Evolutionary conservation across 257 asterid species (phyloP).

Genomic region (Capsicum rhomboideum): DNA sequence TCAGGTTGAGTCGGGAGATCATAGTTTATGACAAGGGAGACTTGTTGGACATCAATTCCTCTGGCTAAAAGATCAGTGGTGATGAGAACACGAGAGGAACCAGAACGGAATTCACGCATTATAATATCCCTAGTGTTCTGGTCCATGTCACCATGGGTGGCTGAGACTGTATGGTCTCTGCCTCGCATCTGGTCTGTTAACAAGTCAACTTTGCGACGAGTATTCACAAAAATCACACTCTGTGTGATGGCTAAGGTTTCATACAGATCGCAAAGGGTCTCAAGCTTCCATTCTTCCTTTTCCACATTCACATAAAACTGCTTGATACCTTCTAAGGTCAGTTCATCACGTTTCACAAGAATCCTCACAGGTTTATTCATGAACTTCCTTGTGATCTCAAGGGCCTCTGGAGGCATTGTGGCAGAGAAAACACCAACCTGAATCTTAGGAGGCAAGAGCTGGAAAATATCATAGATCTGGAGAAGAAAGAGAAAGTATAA

Average conservation of each 20-base stretch:
- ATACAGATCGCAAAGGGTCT: conserved; percentile 12
- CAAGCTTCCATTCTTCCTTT: conserved; percentile 15
- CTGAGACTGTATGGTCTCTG: conserved; percentile 18
- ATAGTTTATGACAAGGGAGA: conserved; percentile 15
- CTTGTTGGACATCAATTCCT: conserved; percentile 20
- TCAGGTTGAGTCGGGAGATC: conserved; percentile 21
- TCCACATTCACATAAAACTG: conserved; percentile 9
- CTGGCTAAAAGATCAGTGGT: conserved; percentile 19
- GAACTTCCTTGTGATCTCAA: conserved; percentile 15
- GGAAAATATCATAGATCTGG: conserved; percentile 20
- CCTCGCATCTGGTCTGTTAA: conserved; percentile 12
- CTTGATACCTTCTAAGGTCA: conserved; percentile 15
- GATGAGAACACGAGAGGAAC: conserved; percentile 16
- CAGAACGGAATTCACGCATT: conserved; percentile 16
- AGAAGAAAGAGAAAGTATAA: not conserved
- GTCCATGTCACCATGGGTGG: conserved; percentile 18
- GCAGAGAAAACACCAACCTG: conserved; percentile 19
- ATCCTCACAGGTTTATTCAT: conserved; percentile 20
- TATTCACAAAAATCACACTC: conserved; percentile 19
- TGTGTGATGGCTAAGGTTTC: conserved; percentile 16
- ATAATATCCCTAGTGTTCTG: conserved; percentile 13
- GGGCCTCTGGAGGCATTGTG: conserved; percentile 20
- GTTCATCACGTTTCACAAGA: conserved; percentile 17
- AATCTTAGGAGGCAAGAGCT: conserved; percentile 14
- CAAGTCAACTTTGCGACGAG: conserved; percentile 13